These are phyloP conservation scores for Austroboletus eburneus DNA, from an alignment of 768 basidiomycete genomes.

Conservation along the genomic window DNA sequence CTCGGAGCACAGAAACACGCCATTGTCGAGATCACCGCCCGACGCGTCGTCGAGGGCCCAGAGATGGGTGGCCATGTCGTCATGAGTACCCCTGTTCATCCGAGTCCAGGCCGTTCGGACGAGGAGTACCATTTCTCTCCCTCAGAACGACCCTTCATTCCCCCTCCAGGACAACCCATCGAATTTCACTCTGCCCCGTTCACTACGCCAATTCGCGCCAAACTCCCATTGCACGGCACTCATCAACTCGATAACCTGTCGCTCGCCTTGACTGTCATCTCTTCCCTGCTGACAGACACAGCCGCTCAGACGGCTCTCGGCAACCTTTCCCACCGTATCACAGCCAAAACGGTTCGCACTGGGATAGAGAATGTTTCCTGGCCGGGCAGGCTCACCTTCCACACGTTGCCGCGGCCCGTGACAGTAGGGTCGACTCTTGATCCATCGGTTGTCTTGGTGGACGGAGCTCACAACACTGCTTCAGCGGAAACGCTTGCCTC, in stretches of 20 bases:
- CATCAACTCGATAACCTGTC: constrained; percentile 89
- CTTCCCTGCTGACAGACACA: constrained; percentile 46
- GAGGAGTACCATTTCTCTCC: constrained; percentile 35
- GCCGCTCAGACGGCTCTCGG: constrained; percentile 22
- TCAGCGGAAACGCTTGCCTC: constrained; percentile 63
- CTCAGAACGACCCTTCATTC: constrained; percentile 21
- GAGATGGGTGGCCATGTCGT: constrained; percentile 41
- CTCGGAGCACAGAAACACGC: constrained; percentile 58
- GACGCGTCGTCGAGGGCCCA: constrained; percentile 36
- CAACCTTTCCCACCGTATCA: constrained; percentile 34
- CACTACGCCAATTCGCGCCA: constrained; percentile 39
- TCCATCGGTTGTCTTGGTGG: constrained; percentile 57
- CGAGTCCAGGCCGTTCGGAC: constrained; percentile 30
- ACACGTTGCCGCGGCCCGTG: constrained; percentile 28
- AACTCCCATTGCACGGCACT: constrained; percentile 66
- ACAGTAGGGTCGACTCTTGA: constrained; percentile 10
- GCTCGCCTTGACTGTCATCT: constrained; percentile 59
- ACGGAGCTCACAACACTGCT: constrained; percentile 92
- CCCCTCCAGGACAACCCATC: constrained; percentile 42
- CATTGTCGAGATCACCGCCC: constrained; percentile 44
- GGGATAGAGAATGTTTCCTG: constrained; percentile 66
- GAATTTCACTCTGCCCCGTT: constrained; percentile 42
- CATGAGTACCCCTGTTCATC: constrained; percentile 31
- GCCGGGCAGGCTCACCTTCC: constrained; percentile 83
- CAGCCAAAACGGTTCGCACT: constrained; percentile 40